phyloP scores from a whole-genome alignment of 164 flowering plant genomes.

The Umbilicus rupestris region DNA sequence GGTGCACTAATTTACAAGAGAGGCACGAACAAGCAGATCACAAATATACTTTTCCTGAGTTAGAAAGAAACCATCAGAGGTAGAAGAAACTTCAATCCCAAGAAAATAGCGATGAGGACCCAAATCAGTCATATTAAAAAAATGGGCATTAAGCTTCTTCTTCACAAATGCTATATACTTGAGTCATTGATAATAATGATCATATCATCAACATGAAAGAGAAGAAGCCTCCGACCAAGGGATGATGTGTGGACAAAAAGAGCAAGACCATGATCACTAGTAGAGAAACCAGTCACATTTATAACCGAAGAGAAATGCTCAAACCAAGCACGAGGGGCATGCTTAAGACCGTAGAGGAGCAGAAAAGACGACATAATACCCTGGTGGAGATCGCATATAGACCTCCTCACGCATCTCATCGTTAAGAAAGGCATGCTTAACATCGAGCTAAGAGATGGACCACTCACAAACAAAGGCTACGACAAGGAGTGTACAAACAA shows the following conservation, averaged over 20 bases:
- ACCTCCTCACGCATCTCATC: neutral
- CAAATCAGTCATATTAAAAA: neutral
- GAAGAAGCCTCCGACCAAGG: neutral
- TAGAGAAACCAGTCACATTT: neutral
- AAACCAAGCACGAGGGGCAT: neutral
- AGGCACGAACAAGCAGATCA: neutral
- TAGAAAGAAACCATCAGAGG: neutral
- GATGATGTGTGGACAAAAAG: neutral
- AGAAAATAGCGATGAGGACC: neutral
- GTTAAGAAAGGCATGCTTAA: too few relatives aligned
- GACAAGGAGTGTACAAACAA: too few relatives aligned
- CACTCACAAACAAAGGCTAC: too few relatives aligned
- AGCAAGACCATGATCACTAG: neutral
- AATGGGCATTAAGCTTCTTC: neutral
- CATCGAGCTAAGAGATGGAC: too few relatives aligned
- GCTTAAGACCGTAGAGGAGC: neutral
- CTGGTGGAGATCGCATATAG: neutral
- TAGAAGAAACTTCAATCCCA: neutral
- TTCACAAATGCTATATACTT: neutral
- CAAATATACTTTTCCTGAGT: neutral
- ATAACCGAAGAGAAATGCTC: neutral
- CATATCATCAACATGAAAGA: conserved; percentile 1
- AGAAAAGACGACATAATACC: neutral
- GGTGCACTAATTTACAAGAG: too few relatives aligned
- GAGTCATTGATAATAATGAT: neutral